A percentile compares a stretch with the other conserved stretches of the same genome.
These are phyloP conservation scores for Rhynchosporium secalis DNA, from an alignment of 2,329 filamentous ascomycete species.

Conservation along the genomic window DNA sequence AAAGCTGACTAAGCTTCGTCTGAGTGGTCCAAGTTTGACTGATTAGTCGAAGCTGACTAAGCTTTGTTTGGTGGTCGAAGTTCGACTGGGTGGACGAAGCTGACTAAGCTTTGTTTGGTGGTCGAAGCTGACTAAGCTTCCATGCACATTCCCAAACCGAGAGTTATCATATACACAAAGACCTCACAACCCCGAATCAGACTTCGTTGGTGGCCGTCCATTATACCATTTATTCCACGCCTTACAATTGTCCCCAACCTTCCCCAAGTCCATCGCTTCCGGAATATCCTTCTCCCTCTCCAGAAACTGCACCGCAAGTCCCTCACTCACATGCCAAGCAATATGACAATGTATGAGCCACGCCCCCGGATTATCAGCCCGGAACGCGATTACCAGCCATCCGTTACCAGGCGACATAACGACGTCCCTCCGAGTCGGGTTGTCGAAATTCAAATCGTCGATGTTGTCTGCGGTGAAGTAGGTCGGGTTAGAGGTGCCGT, in stretches of 20 bases:
- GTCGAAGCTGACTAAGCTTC: background rate
- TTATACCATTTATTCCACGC: conserved; percentile 22
- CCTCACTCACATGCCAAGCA: conserved; percentile 27
- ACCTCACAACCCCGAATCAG: conserved; percentile 21
- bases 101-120: background rate
- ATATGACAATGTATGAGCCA: conserved; percentile 53
- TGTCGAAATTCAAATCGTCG: conserved; percentile 44
- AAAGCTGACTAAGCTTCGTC: background rate
- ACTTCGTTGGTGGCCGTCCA: conserved; percentile 6
- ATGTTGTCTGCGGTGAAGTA: conserved; percentile 13
- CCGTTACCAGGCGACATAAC: conserved; percentile 48
- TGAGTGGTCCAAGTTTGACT: too few relatives aligned
- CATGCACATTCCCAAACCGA: background rate
- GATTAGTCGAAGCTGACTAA: too few relatives aligned
- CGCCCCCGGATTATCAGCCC: conserved; percentile 50
- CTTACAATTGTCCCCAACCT: conserved; percentile 18
- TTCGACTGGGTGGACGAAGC: too few relatives aligned
- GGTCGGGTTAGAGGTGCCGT: background rate
- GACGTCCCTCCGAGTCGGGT: conserved; percentile 52
- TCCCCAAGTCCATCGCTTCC: conserved; percentile 5
- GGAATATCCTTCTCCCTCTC: conserved; percentile 19
- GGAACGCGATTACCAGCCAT: conserved; percentile 51
- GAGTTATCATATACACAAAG: background rate
- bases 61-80: too few relatives aligned
- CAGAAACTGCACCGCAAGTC: conserved; percentile 27